Evolutionary conservation across 345 rosid species (phyloP), one percentile per base, ranked within the genome.

Genomic region (Rhizophora apiculata): DNA sequence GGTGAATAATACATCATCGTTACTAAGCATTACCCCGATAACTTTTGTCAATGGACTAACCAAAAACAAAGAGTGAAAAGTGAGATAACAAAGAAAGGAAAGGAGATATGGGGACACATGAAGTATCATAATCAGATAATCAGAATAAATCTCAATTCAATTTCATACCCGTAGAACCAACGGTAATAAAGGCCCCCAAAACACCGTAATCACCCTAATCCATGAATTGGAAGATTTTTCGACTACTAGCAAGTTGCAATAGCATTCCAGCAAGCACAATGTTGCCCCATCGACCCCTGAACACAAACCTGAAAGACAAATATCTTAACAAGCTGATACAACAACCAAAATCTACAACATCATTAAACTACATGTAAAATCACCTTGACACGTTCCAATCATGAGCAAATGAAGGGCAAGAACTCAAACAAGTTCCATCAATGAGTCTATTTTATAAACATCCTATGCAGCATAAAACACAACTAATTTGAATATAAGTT

Each of bases 181-280:
- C 64, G 46, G 88, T 79, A 76, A 94, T 76, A 70, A 94, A 94
- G 30, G 90, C 88, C 51, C 90, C 98, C 76, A 76, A 79, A 36
- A 95, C 95, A 61, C 82, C 91, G 68, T 94, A 79, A 29, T 86
- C 86, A 46, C 95, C 97, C 98, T 96, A 94, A 76, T 91, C 97
- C 96, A 91, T 91, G 75, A 73, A 91, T 81, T 93, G 96, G 83
- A 91, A 83, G 62, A 91, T 93, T 83, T 82, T 88, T 53, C 93
- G 81, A 74, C 73, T 88, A 69, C 97, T 97, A 46, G 97, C 92
- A 74, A 89, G 88, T 65, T 94, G 98, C 80, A 94, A 43, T 15
- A 97, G 96, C 97, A 91, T 94, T 79, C 98, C 98, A 72, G 92
- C 89, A 52, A 91, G 91, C 74, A 95, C 97, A 59, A 97, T 96